Conservation (phyloP, 768 basidiomycete species). For the Lactifluus echinatus region DNA sequence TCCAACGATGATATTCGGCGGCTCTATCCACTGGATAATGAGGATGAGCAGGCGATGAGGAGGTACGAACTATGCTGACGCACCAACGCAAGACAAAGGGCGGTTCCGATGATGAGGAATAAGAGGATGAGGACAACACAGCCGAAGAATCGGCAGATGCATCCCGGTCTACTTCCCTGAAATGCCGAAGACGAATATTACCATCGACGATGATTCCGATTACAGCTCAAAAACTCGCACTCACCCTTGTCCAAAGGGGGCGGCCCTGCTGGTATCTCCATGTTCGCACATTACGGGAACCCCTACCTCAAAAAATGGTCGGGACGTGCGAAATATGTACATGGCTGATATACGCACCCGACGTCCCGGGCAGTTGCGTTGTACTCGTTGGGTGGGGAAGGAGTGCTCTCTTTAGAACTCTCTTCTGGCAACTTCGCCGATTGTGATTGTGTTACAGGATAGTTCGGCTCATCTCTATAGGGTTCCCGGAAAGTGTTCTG, state of each 20-base stretch:
- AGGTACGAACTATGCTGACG: conserved; percentile 22
- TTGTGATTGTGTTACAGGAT: neutral
- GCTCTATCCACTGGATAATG: conserved; percentile 59
- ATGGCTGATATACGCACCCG: neutral
- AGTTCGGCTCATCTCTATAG: conserved; percentile 24
- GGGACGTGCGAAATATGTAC: neutral
- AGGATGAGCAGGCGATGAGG: conserved; percentile 1
- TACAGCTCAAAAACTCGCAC: neutral
- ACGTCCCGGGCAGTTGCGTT: neutral
- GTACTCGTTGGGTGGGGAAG: neutral
- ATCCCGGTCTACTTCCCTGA: conserved; percentile 50
- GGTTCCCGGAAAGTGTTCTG: conserved; percentile 31
- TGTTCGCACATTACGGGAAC: conserved; percentile 6
- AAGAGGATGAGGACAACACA: conserved; percentile 61
- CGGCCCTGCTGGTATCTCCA: conserved; percentile 18
- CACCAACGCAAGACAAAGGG: conserved; percentile 62
- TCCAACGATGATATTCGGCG: conserved; percentile 59
- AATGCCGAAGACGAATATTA: conserved; percentile 33
- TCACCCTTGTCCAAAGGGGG: conserved; percentile 18
- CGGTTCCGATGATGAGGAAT: conserved; percentile 56
- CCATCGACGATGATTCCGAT: neutral
- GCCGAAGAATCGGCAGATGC: conserved; percentile 63
- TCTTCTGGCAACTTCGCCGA: neutral
- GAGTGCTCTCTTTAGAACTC: neutral
- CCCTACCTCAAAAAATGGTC: neutral